These are phyloP conservation scores for Aspergillus thermomutatus DNA, from an alignment of 2,329 filamentous ascomycete genomes.

Conservation along the genomic window DNA sequence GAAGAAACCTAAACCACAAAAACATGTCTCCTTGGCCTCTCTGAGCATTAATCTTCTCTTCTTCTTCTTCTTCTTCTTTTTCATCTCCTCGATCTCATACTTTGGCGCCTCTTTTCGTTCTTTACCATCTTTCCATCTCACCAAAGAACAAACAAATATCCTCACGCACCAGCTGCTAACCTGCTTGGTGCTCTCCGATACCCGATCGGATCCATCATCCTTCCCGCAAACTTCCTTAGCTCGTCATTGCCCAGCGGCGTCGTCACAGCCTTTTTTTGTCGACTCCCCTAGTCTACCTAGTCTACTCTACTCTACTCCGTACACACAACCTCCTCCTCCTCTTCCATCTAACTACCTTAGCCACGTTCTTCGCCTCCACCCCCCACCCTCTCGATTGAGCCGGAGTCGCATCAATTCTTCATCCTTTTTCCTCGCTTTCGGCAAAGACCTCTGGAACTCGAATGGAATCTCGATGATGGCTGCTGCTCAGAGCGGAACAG, in stretches of 20 bases:
- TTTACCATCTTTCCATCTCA: constrained; percentile 9
- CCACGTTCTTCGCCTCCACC: constrained; percentile 1
- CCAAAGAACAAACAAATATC: background rate
- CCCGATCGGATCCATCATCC: constrained; percentile 23
- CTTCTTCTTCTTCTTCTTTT: constrained; percentile 8
- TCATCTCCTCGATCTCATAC: constrained; percentile 1
- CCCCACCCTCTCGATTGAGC: background rate
- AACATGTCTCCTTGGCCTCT: background rate
- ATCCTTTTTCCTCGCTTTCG: constrained; percentile 4
- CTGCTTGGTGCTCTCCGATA: constrained; percentile 14
- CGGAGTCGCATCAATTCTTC: constrained; percentile 2
- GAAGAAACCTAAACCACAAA: background rate
- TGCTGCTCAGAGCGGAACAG: constrained; percentile 45
- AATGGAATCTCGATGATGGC: constrained; percentile 42
- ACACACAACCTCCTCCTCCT: constrained; percentile 5
- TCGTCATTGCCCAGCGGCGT: constrained; percentile 26
- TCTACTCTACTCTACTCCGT: no score
- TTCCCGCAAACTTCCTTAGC: constrained; percentile 38
- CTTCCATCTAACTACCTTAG: constrained; percentile 3
- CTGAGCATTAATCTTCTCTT: constrained; percentile 7
- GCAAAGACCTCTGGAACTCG: constrained; percentile 20
- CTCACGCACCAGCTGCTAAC: background rate
- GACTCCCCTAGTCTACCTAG: no score
- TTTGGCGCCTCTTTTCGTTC: no score
- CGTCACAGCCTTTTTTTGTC: constrained; percentile 20